Evolutionary conservation across 495 filamentous ascomycete species (phyloP).

Genomic region (Penicillium robsamsonii): DNA sequence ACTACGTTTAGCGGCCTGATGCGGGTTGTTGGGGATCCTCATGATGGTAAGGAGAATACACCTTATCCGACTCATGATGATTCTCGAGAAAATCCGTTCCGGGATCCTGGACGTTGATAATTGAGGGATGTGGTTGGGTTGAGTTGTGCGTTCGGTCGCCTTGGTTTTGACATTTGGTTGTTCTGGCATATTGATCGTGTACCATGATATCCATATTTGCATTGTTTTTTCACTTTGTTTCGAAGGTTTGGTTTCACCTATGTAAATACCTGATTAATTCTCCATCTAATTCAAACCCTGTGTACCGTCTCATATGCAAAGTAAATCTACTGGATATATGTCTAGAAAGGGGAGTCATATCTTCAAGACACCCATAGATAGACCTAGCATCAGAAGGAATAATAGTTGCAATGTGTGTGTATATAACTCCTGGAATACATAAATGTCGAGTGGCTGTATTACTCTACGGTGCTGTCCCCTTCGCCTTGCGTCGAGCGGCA

Average conservation of each 20-base stretch:
- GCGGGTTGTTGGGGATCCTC: constrained; percentile 51
- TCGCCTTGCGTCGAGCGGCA: constrained; percentile 39
- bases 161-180: background rate
- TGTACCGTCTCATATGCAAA: background rate
- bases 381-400: background rate
- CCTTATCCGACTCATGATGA: constrained; percentile 29
- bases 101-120: background rate
- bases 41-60: constrained; percentile 35
- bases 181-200: constrained; percentile 5
- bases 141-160: background rate
- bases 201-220: constrained; percentile 3
- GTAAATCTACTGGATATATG: background rate
- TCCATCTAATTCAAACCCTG: background rate
- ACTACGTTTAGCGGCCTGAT: constrained; percentile 69
- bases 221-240: background rate
- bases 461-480: constrained; percentile 8
- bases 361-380: background rate
- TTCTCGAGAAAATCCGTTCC: constrained; percentile 5
- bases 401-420: constrained; percentile 4
- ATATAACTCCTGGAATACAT: constrained; percentile 11
- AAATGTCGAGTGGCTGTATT: background rate
- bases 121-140: background rate
- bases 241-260: background rate
- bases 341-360: background rate
- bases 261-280: background rate